phyloP scores from a whole-genome alignment of 441 rosid species.

The Isatis lusitanica region DNA sequence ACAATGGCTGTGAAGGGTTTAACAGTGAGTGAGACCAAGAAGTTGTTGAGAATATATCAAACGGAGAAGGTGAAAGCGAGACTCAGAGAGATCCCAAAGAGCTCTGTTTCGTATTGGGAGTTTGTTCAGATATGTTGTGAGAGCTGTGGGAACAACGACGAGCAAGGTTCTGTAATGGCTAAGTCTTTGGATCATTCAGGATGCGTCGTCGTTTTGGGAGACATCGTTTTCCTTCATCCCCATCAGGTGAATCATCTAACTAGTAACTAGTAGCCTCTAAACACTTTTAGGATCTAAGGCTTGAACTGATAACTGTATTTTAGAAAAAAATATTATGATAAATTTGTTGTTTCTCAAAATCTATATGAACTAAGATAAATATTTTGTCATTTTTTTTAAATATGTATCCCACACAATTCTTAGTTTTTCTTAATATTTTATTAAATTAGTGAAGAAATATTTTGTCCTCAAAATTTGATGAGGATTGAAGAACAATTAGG shows the following conservation, averaged over 20 bases:
- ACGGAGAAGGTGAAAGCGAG: conserved; percentile 46
- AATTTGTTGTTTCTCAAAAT: too few species aligned
- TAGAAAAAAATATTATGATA: too few species aligned
- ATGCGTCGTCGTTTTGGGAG: conserved; percentile 55
- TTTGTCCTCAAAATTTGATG: too few species aligned
- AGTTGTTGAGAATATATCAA: conserved; percentile 48
- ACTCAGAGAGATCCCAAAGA: conserved; percentile 46
- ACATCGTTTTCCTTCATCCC: conserved; percentile 53
- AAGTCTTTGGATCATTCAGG: conserved; percentile 53
- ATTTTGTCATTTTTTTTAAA: too few species aligned
- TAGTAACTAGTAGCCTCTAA: background rate
- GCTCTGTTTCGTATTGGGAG: conserved; percentile 44
- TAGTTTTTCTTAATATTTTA: too few species aligned
- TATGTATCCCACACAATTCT: too few species aligned
- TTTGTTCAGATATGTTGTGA: conserved; percentile 46
- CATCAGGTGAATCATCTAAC: conserved; percentile 48
- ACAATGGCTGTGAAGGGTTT: conserved; percentile 28
- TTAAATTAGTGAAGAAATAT: too few species aligned
- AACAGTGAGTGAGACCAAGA: conserved; percentile 48
- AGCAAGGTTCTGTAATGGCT: conserved; percentile 45
- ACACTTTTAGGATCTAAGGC: background rate
- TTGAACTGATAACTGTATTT: too few species aligned
- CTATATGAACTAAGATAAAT: too few species aligned
- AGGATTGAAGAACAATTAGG: too few species aligned
- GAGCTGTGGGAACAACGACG: conserved; percentile 41